These are phyloP conservation scores for Argentina anserina DNA, from an alignment of 306 rosid species.

Conservation along the genomic window DNA sequence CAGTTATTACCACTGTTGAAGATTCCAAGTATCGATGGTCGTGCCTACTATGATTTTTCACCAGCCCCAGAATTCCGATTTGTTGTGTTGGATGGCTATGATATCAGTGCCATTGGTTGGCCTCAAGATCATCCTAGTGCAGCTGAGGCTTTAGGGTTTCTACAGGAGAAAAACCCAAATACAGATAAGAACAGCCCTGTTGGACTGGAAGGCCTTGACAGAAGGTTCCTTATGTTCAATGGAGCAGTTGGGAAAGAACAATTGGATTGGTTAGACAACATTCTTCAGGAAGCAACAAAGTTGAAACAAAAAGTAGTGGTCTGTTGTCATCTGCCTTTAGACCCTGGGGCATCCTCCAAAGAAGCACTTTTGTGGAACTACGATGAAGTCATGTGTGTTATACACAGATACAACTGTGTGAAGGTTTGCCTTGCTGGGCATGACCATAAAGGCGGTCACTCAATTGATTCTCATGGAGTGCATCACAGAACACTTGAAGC, in stretches of 20 bases:
- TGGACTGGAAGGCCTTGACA: slow-evolving; percentile 61
- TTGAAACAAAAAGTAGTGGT: slow-evolving; percentile 69
- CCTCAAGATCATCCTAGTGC: slow-evolving; percentile 67
- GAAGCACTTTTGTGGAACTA: slow-evolving; percentile 86
- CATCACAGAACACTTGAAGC: slow-evolving; percentile 92
- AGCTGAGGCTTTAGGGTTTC: slow-evolving; percentile 56
- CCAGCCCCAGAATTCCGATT: slow-evolving; percentile 68
- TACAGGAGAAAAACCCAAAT: slow-evolving; percentile 69
- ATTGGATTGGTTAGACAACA: slow-evolving; percentile 63
- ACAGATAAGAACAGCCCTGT: slow-evolving; percentile 73
- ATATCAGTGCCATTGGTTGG: slow-evolving; percentile 90
- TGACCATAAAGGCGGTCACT: slow-evolving; percentile 80
- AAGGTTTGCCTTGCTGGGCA: slow-evolving; percentile 81
- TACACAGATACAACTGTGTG: slow-evolving; percentile 66
- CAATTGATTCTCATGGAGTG: slow-evolving; percentile 73
- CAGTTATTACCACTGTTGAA: slow-evolving; percentile 69
- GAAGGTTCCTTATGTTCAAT: slow-evolving; percentile 90
- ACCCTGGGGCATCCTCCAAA: slow-evolving; percentile 52
- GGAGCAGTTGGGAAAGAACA: slow-evolving; percentile 88
- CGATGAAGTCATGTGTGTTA: slow-evolving; percentile 68
- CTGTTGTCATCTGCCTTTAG: slow-evolving; percentile 76
- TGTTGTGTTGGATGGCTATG: slow-evolving; percentile 79
- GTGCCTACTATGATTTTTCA: slow-evolving; percentile 79
- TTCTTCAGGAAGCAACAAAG: slow-evolving; percentile 63
- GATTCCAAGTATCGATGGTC: slow-evolving; percentile 38